Base-by-base conservation (phyloP, 179 eudicot species). In the Beta lomatogona region DNA sequence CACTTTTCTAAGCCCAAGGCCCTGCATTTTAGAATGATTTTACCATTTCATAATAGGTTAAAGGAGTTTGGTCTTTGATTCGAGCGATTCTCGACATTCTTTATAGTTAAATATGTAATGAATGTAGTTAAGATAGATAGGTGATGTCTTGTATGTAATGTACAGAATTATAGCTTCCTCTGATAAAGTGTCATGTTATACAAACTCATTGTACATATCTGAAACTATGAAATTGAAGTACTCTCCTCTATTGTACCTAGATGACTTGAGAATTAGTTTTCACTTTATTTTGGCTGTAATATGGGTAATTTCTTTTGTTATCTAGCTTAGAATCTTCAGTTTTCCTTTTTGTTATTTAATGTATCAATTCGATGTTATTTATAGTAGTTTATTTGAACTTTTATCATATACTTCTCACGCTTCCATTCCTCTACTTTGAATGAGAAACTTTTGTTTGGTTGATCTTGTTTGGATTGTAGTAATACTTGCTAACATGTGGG, bases 111-210 rank as follows among this genome's bases (percentile, higher is more conserved):
- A 18, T 11, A 55, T 41, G 3, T 54, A 28, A 36, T 18, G 18
- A 44, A 31, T 75, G 28, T 31, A 75, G 61, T 41, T 4, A 55
- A 58, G 36, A 36, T 36, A 71, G 19, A 57, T 70, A 81, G 74
- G 28, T 5, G 14, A 50, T 53, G 28, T 74, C 63, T 76, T 52
- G 71, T 73, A 71, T 48, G 71, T 72, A 11, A 72, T 80, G 78
- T 81, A 81, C 64, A 75, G 73, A 81, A 81, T 31, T 36, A 75
- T 28, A 55, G 45, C 21, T 53, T 73, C 6, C 13, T 22, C 15
- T 73, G 15, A 53, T 60, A 73, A 76, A 4, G 5, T 7, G 22
- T 44, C 50, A 2, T 79, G 60, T 3, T 22, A 36, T 14, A 78
- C 21, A 55, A 12, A 5, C 31, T 18, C 67, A 36, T 50, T 72